Evolutionary conservation across 2,329 filamentous ascomycete genomes (phyloP), one percentile per base, ranked within the genome.

Genomic region (Fusarium sp.): DNA sequence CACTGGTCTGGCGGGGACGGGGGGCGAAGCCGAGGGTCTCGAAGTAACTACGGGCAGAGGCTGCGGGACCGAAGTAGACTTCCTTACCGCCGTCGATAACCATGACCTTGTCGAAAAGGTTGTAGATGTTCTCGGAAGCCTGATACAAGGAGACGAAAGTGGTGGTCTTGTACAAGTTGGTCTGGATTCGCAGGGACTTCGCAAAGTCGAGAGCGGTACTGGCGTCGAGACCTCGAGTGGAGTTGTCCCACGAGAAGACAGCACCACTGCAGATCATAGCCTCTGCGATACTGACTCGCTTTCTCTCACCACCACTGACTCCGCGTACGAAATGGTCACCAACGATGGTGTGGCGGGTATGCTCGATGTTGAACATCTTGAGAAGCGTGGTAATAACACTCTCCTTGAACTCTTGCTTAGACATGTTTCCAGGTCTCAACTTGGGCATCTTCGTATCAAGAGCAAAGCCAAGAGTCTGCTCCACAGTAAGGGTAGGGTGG

Each of bases 311-410:
- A 75, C 92, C 92, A 26, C 90, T 92, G 3, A 94, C 91, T 79
- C 92, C 92, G 47, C 92, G 90, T n/a, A 94, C 88, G 72, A 96
- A 94, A 2, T 90, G 89, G 72, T 96, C 93, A 13, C 95, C 95
- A 32, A 98, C 94, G 36, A 96, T 90, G 0, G 95, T 98, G 80
- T 95, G 89, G 58, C 90, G 89, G 0, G 94, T 97, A 81, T 98
- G 94, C 81, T 95, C 93, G 61, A 98, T 97, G 80, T 96, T 96
- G 86, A 98, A 97, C 93, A 97, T 96, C 79, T 94, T 94, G 58
- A 98, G 86, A 67, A 98, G 86, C 78, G 92, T 89, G 24, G 90
- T 87, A 69, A 95, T 87, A 65, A 97, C 90, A 75, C 91, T 90
- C 56, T 93, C 87, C 84, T 95, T 95, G 85, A 96, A 96, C 22